Conservation (phyloP, 352 stramenopile species). For the Saprolegnia parasitica region DNA sequence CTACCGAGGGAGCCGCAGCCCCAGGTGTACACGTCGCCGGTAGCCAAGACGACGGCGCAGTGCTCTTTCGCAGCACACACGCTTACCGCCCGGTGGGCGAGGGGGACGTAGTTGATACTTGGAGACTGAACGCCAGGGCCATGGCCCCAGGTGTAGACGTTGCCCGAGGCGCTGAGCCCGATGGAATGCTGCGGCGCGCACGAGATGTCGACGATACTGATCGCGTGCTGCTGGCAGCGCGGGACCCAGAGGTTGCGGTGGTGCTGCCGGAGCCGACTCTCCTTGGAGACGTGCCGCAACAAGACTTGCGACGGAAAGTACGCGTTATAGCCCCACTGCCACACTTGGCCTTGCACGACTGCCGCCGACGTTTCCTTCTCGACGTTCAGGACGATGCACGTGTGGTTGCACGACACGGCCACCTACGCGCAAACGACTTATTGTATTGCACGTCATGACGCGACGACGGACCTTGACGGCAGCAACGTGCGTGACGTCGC, state of each 20-base stretch:
- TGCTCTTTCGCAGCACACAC: conserved; percentile 74
- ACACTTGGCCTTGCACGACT: conserved; percentile 54
- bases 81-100: conserved; percentile 29
- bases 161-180: conserved; percentile 50
- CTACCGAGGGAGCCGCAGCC: conserved; percentile 55
- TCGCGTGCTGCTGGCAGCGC: conserved; percentile 43
- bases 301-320: conserved; percentile 58
- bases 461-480: conserved; percentile 10
- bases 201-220: conserved; percentile 64
- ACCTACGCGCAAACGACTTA: conserved; percentile 56
- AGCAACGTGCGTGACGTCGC: conserved; percentile 16
- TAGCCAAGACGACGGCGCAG: conserved; percentile 61
- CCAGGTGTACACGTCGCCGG: conserved; percentile 72
- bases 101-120: conserved; percentile 14
- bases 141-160: conserved; percentile 73
- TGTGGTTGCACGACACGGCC: conserved; percentile 69
- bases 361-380: conserved; percentile 44
- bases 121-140: conserved; percentile 33
- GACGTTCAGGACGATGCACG: conserved; percentile 60
- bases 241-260: conserved; percentile 50
- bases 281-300: conserved; percentile 19
- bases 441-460: conserved; percentile 16
- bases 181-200: conserved; percentile 80
- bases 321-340: conserved; percentile 73
- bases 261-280: conserved; percentile 13